Base-by-base conservation (phyloP, 2,329 filamentous ascomycete genomes). In the Hypoxylon sp. region DNA sequence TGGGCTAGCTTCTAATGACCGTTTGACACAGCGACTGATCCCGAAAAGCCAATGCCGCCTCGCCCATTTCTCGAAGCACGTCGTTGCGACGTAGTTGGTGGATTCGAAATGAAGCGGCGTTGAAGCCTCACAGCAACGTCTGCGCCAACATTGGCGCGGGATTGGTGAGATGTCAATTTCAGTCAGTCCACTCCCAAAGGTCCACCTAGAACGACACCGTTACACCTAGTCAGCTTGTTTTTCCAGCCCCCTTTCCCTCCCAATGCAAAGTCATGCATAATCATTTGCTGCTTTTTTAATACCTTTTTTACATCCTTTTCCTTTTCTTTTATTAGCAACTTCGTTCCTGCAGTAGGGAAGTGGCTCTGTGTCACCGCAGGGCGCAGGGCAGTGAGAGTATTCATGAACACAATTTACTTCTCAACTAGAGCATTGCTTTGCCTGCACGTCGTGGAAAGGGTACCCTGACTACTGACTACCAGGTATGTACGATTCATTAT, bases 301-400 rank as follows among this genome's bases (percentile, higher is more conserved):
- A 50, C 29, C 44, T 24, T 59, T 47, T 62, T 44, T 50, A 54
- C 31, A 33, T 48, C 22, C 46, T 35, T 69, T 63, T 66, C 39
- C 55, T 67, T 66, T 70, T 71, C 71, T 75, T 71, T 71, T 70
- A 73, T 67, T 66, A 71, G 64, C 62, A 69, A 67, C 59, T 54
- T 63, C 64, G 74, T 76, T 76, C 74, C 74, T 76, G 74, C 74
- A 76, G 74, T 73, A 76, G 74, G 74, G 74, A 67, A 66, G 63
- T 61, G 69, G 59, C 58, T 66, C 59, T 69, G 69, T 73, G 66
- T 63, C 51, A 72, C 71, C 51, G 58, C 57, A 51, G 60, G 54
- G 52, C 54, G 59, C 59, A 51, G 60, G 60, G 51, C 37, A n/a
- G 48, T 53, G 60, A 42, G 42, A 47, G 58, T 42, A 54, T 52